Percentiles rank a stretch among this genome's conserved stretches.
Conservation (phyloP, 2,329 filamentous ascomycete species). For the Fusarium metavorans region DNA sequence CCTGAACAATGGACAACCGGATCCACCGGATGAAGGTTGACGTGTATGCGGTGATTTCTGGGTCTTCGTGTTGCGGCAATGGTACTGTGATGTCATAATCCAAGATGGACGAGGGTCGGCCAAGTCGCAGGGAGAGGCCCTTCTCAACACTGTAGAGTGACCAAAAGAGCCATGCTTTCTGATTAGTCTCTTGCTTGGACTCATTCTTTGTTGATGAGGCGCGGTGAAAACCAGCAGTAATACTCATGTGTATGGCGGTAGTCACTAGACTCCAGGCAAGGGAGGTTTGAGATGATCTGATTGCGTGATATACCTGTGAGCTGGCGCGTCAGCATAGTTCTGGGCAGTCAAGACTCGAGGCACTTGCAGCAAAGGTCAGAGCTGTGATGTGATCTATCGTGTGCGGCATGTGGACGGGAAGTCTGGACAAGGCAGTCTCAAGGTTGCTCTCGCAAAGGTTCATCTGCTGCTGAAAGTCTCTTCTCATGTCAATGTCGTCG, state of each 20-base stretch:
- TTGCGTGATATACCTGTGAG: conserved; percentile 1
- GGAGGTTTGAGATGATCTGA: conserved; percentile 1
- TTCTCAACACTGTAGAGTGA: conserved; percentile 2
- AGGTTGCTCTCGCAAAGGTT: not conserved
- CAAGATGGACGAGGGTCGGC: not conserved
- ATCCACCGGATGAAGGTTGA: not conserved
- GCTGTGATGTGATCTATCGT: not conserved
- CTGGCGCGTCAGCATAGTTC: not conserved
- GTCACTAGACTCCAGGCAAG: not conserved
- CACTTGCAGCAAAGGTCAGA: not conserved
- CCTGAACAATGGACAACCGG: not conserved
- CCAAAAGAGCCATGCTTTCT: conserved; percentile 2
- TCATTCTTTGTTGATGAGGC: not conserved
- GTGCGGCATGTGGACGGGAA: not conserved
- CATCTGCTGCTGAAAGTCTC: not conserved
- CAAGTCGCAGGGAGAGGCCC: not conserved
- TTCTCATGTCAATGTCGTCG: not conserved
- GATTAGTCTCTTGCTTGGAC: not conserved
- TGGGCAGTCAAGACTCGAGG: not conserved
- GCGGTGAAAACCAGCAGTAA: not conserved
- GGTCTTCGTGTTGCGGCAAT: not conserved
- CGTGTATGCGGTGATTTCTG: not conserved
- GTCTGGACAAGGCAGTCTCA: not conserved
- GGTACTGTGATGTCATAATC: not conserved
- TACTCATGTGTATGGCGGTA: not conserved